A percentile compares a stretch with the other conserved stretches of the same genome.
These are phyloP conservation scores for Intubia oerlemansii DNA, from an alignment of 2,329 filamentous ascomycete genomes.

Conservation along the genomic window DNA sequence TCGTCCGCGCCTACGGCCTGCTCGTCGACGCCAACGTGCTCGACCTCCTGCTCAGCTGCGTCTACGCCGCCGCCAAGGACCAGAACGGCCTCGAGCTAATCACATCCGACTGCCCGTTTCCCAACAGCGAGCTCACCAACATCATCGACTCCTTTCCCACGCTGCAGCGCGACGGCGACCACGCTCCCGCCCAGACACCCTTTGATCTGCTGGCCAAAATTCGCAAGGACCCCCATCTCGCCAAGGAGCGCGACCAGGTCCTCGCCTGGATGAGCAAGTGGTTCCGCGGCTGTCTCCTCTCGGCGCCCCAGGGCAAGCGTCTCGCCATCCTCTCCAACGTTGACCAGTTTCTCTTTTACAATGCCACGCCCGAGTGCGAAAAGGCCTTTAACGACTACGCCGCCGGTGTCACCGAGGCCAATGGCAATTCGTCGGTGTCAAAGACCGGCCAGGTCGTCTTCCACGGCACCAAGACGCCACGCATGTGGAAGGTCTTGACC, in stretches of 20 bases:
- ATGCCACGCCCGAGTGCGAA: slow-evolving; percentile 8
- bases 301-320: slow-evolving; percentile 7
- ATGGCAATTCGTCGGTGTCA: background rate
- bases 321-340: slow-evolving; percentile 8
- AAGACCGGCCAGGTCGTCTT: slow-evolving; percentile 7
- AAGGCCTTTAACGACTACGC: slow-evolving; percentile 5
- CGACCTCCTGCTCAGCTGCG: slow-evolving; percentile 9
- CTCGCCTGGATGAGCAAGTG: slow-evolving; percentile 9
- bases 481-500: slow-evolving; percentile 9
- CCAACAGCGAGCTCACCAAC: slow-evolving; percentile 1
- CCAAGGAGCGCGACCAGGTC: slow-evolving; percentile 5
- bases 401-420: too few species aligned
- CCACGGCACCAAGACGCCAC: slow-evolving; percentile 6
- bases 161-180: slow-evolving; percentile 2
- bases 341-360: slow-evolving; percentile 9
- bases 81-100: slow-evolving; percentile 5
- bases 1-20: slow-evolving; percentile 6
- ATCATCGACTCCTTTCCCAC: slow-evolving; percentile 9
- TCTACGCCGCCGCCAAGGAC: slow-evolving; percentile 7
- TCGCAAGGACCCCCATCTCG: background rate
- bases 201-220: slow-evolving; percentile 7
- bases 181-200: slow-evolving; percentile 2
- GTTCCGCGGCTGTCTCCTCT: slow-evolving; percentile 9
- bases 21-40: slow-evolving; percentile 8
- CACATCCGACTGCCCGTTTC: slow-evolving; percentile 6